Percentiles rank a stretch among this genome's conserved stretches.
These are phyloP conservation scores for Lasiodiplodia hormozganensis DNA, from an alignment of 2,329 filamentous ascomycete species.

Conservation along the genomic window DNA sequence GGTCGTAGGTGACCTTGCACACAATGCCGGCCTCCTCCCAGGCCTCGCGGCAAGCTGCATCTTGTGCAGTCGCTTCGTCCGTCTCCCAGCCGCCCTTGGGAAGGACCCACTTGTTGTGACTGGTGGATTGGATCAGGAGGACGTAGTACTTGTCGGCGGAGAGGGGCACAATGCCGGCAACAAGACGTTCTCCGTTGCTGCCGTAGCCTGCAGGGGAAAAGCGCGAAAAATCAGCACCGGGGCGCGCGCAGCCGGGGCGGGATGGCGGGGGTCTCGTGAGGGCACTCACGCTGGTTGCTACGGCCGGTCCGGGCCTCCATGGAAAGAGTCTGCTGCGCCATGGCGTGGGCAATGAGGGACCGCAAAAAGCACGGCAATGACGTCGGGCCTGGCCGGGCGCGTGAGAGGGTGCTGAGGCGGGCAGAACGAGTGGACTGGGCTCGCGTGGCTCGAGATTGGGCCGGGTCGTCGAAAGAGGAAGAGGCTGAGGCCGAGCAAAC, in stretches of 20 bases:
- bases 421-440: conserved; percentile 33
- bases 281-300: conserved; percentile 78
- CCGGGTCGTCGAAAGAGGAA: conserved; percentile 25
- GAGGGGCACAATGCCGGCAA: conserved; percentile 91
- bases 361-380: conserved; percentile 7
- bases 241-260: conserved; percentile 28
- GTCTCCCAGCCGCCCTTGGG: conserved; percentile 98
- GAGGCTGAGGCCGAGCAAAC: conserved; percentile 30
- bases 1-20: conserved; percentile 81
- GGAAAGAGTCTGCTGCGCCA: conserved; percentile 55
- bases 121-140: conserved; percentile 89
- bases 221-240: conserved; percentile 30
- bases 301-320: conserved; percentile 76
- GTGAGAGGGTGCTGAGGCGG: conserved; percentile 25
- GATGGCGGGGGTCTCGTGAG: conserved; percentile 34
- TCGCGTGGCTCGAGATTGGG: conserved; percentile 29
- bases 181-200: conserved; percentile 87
- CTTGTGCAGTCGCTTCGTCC: conserved; percentile 85
- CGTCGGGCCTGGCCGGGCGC: conserved; percentile 22
- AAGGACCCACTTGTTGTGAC: conserved; percentile 91
- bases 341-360: conserved; percentile 34
- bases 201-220: conserved; percentile 75
- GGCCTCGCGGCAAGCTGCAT: conserved; percentile 85
- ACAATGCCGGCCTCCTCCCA: conserved; percentile 98
- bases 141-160: conserved; percentile 86